A percentile compares a stretch with the other conserved stretches of the same genome.
Evolutionary conservation across 441 rosid species (phyloP).

Genomic region (Erysimum pusillum): DNA sequence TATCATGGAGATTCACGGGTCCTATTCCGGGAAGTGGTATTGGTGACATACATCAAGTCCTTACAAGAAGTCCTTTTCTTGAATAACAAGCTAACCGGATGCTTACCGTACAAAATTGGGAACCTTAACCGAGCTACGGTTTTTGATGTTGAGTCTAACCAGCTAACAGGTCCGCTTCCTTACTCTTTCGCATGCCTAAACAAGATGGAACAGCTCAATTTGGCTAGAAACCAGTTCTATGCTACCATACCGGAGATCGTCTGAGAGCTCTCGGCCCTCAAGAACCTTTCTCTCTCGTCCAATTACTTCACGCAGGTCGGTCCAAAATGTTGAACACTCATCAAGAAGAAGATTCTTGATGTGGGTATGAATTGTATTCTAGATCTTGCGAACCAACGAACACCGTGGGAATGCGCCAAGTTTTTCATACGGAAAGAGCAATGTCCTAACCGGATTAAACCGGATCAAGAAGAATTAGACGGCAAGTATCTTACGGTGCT

Average conservation of each 20-base stretch:
- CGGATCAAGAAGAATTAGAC: slow-evolving; percentile 32
- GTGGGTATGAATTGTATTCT: slow-evolving; percentile 76
- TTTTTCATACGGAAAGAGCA: slow-evolving; percentile 61
- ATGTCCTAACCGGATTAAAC: slow-evolving; percentile 51
- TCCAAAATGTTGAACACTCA: slow-evolving; percentile 64
- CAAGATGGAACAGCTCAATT: slow-evolving; percentile 71
- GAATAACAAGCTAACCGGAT: slow-evolving; percentile 74
- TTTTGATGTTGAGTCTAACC: slow-evolving; percentile 66
- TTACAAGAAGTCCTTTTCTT: slow-evolving; percentile 72
- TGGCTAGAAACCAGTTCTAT: slow-evolving; percentile 67
- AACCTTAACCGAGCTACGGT: slow-evolving; percentile 62
- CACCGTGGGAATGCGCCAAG: slow-evolving; percentile 61
- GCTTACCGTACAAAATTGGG: slow-evolving; percentile 84
- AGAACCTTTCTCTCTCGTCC: slow-evolving; percentile 63
- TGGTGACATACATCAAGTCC: slow-evolving; percentile 61
- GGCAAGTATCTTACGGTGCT: slow-evolving; percentile 21
- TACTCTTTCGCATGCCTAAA: slow-evolving; percentile 65
- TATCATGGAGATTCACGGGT: slow-evolving; percentile 74
- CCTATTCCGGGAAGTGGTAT: slow-evolving; percentile 63
- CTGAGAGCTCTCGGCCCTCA: slow-evolving; percentile 63
- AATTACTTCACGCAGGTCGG: slow-evolving; percentile 74
- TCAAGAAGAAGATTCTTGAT: slow-evolving; percentile 64
- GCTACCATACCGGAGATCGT: slow-evolving; percentile 76
- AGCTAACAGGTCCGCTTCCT: slow-evolving; percentile 70
- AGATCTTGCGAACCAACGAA: slow-evolving; percentile 72